Percentiles rank a stretch among this genome's conserved stretches.
Evolutionary conservation across 352 stramenopile genomes (phyloP).

Genomic region (Pythium angustatum): DNA sequence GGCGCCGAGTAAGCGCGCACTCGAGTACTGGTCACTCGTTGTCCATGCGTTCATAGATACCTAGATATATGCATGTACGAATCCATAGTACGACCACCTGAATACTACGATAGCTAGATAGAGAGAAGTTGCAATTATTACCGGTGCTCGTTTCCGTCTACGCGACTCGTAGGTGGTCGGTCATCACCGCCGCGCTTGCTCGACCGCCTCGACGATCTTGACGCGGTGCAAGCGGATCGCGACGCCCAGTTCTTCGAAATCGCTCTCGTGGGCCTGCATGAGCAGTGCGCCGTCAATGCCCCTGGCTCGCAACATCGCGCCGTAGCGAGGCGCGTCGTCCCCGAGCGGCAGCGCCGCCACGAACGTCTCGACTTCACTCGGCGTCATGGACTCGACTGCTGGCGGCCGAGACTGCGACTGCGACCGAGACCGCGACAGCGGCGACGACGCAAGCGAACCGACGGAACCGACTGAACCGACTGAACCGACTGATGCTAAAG

Average conservation of each 20-base stretch:
- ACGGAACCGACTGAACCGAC: no score
- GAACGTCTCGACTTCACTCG: slow-evolving; percentile 48
- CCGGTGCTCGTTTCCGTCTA: no score
- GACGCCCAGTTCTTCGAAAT: slow-evolving; percentile 74
- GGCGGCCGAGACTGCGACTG: background rate
- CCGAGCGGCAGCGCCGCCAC: slow-evolving; percentile 53
- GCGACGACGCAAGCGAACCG: background rate
- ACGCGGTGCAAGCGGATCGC: slow-evolving; percentile 67
- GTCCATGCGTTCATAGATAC: background rate
- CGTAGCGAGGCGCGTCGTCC: slow-evolving; percentile 32
- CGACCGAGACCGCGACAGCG: background rate
- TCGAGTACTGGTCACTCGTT: no score
- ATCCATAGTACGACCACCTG: background rate
- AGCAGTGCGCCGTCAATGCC: slow-evolving; percentile 73
- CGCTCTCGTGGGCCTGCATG: slow-evolving; percentile 46
- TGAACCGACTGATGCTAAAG: no score
- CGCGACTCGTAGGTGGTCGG: no score
- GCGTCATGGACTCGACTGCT: slow-evolving; percentile 35
- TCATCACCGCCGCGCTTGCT: background rate
- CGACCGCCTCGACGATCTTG: slow-evolving; percentile 54
- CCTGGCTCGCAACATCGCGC: slow-evolving; percentile 39
- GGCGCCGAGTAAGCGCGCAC: slow-evolving; percentile 64
- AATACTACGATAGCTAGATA: no score
- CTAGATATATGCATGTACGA: background rate
- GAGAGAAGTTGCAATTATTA: background rate